phyloP scores from a whole-genome alignment of 352 stramenopile species.

The Globisporangium barbulae region DNA sequence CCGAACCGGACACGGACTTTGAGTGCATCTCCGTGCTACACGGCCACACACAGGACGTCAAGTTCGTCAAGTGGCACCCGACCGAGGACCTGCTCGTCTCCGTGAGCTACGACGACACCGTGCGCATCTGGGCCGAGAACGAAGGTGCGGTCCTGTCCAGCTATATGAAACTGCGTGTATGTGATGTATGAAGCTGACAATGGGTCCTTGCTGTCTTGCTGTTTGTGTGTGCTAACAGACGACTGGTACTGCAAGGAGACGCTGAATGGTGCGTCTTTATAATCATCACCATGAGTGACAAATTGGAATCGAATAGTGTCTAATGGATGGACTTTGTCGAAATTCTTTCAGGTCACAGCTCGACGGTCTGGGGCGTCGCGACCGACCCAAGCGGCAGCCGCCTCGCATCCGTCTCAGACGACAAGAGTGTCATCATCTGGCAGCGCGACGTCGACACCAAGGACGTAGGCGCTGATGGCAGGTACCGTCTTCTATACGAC shows the following conservation, averaged over 20 bases:
- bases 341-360: constrained; percentile 60
- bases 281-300: neutral
- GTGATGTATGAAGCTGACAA: neutral
- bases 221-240: constrained; percentile 32
- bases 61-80: constrained; percentile 93
- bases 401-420: constrained; percentile 90
- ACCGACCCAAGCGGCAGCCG: constrained; percentile 70
- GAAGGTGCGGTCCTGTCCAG: constrained; percentile 28
- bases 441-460: constrained; percentile 69
- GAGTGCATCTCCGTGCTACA: constrained; percentile 97
- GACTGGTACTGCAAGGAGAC: constrained; percentile 97
- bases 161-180: neutral
- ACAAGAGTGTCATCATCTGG: constrained; percentile 93
- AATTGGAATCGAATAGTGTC: neutral
- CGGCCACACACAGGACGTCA: constrained; percentile 96
- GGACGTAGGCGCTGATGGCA: constrained; percentile 42
- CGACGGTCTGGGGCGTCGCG: constrained; percentile 94
- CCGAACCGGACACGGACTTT: constrained; percentile 92
- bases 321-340: neutral
- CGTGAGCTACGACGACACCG: constrained; percentile 95
- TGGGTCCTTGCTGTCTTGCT: neutral
- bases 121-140: constrained; percentile 95
- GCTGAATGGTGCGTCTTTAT: constrained; percentile 50
- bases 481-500: constrained; percentile 20
- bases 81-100: constrained; percentile 83